phyloP scores from a whole-genome alignment of 805 yeast genomes.

The Myxozyma udenii region DNA sequence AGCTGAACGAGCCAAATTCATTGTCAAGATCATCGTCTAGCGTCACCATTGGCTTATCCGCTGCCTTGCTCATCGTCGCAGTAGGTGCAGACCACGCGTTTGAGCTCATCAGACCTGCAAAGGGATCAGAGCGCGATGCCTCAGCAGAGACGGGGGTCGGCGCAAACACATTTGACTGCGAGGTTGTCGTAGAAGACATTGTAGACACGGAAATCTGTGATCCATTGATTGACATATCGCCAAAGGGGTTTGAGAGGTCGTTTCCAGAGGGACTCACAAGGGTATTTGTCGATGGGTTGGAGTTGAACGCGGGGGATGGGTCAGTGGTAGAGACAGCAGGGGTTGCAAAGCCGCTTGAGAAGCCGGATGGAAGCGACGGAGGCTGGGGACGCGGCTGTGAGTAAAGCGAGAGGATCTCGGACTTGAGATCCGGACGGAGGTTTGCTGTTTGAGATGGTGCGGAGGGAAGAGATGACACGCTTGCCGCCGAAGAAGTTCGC shows the following conservation, averaged over 20 bases:
- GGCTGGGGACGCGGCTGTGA: constrained; percentile 54
- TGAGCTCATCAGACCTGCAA: constrained; percentile 15
- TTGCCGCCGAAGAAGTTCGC: constrained; percentile 23
- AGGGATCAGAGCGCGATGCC: constrained; percentile 10
- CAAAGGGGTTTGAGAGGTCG: constrained; percentile 20
- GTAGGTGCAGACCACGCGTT: constrained; percentile 20
- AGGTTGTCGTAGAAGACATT: background rate
- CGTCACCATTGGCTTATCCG: constrained; percentile 11
- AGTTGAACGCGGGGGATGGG: constrained; percentile 29
- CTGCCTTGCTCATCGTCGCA: constrained; percentile 1
- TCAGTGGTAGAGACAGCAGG: background rate
- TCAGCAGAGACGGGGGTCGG: constrained; percentile 7
- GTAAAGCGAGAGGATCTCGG: constrained; percentile 85
- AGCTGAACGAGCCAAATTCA: constrained; percentile 17
- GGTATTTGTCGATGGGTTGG: background rate
- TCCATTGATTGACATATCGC: constrained; percentile 16
- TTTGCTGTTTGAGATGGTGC: constrained; percentile 29
- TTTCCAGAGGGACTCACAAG: constrained; percentile 2
- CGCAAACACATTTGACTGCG: constrained; percentile 1
- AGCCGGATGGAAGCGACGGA: constrained; percentile 18
- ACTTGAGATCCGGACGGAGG: constrained; percentile 79
- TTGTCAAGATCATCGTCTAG: constrained; percentile 19
- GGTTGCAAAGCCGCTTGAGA: constrained; percentile 11
- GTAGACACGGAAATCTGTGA: background rate
- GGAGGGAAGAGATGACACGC: constrained; percentile 8